Evolutionary conservation across 2,329 filamentous ascomycete species (phyloP).

Genomic region (Penicillium sp.): DNA sequence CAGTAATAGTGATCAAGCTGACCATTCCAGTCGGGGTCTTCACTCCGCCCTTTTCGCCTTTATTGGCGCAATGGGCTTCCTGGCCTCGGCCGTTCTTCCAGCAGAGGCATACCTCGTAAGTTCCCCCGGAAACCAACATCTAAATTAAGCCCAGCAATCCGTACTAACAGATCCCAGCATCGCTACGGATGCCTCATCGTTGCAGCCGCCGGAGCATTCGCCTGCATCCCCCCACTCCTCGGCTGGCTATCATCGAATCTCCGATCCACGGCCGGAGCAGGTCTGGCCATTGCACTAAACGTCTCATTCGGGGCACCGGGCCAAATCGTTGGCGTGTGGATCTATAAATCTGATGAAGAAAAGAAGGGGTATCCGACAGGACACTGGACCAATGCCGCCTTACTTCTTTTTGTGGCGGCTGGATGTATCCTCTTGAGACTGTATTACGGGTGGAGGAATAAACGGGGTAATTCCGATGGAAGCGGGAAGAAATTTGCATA

Average conservation of each 20-base stretch:
- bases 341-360: conserved; percentile 66
- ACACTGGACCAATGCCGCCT: conserved; percentile 65
- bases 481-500: conserved; percentile 28
- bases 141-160: not conserved
- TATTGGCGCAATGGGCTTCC: conserved; percentile 58
- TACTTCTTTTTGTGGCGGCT: conserved; percentile 59
- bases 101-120: conserved; percentile 55
- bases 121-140: not conserved
- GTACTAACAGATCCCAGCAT: not conserved
- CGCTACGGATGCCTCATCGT: conserved; percentile 73
- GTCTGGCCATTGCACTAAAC: conserved; percentile 70
- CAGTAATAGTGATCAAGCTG: not conserved
- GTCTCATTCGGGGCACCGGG: conserved; percentile 67
- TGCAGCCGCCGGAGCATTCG: conserved; percentile 65
- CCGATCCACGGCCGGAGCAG: conserved; percentile 63
- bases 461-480: conserved; percentile 18
- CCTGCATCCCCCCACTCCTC: conserved; percentile 67
- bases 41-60: conserved; percentile 53
- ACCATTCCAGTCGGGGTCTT: conserved; percentile 43
- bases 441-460: conserved; percentile 56
- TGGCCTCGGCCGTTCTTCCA: conserved; percentile 64
- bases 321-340: conserved; percentile 73
- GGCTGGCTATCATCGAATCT: conserved; percentile 72
- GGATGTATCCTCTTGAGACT: conserved; percentile 56
- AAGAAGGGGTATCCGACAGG: conserved; percentile 66